phyloP scores from a whole-genome alignment of 345 rosid species.

The Salix suchowensis region DNA sequence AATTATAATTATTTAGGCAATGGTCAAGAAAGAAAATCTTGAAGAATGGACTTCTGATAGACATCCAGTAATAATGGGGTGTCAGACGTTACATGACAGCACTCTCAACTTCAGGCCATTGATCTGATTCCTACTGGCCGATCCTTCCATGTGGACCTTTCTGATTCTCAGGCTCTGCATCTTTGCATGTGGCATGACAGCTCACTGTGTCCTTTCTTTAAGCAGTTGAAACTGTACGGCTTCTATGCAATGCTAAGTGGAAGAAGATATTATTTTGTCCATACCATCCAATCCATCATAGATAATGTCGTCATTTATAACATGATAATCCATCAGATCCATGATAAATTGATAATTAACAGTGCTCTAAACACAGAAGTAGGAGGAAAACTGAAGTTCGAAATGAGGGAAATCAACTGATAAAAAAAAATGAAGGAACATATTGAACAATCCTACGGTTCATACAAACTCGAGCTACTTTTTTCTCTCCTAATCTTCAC shows the following conservation, averaged over 20 bases:
- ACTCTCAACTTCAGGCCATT: slow-evolving; percentile 6
- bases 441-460: slow-evolving; percentile 12
- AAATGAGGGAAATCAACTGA: slow-evolving; percentile 1
- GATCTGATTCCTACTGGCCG: slow-evolving; percentile 15
- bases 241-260: not conserved
- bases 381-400: not conserved
- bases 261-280: not conserved
- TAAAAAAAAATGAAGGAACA: slow-evolving; percentile 12
- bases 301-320: slow-evolving; percentile 30
- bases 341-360: slow-evolving; percentile 21
- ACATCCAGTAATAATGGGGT: not conserved
- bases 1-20: not conserved
- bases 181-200: slow-evolving; percentile 39
- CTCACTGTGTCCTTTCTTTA: slow-evolving; percentile 14
- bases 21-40: not conserved
- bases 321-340: slow-evolving; percentile 32
- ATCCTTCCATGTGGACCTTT: slow-evolving; percentile 35
- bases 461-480: not conserved
- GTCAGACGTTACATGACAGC: not conserved
- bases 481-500: slow-evolving; percentile 9
- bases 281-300: slow-evolving; percentile 8
- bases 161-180: slow-evolving; percentile 26
- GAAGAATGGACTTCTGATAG: not conserved
- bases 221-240: slow-evolving; percentile 3
- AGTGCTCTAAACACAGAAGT: slow-evolving; percentile 21